Percentiles rank a stretch among this genome's conserved stretches.
These are phyloP conservation scores for Protomyces lactucae-debilis DNA, from an alignment of 1,139 yeast genomes.

Conservation along the genomic window DNA sequence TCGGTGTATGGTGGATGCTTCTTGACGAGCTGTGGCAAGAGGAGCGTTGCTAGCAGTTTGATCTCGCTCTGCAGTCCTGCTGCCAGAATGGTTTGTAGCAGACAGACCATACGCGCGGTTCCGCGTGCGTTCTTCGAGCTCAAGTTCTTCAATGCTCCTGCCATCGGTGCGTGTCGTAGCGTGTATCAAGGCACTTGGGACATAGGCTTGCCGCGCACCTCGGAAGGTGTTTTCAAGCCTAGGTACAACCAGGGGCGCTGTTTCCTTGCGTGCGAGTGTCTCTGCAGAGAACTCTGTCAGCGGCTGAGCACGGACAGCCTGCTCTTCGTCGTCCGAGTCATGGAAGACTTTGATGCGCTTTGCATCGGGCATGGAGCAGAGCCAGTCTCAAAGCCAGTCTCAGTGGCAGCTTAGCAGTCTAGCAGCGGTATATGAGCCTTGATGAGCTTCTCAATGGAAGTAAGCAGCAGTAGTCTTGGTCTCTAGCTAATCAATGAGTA, in stretches of 20 bases:
- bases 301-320: background rate
- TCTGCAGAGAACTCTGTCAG: constrained; percentile 12
- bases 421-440: background rate
- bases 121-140: constrained; percentile 7
- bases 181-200: background rate
- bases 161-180: background rate
- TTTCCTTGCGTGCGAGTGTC: background rate
- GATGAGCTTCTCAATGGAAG: constrained; percentile 47
- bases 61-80: background rate
- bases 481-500: too few species aligned
- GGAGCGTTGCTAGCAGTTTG: too few species aligned
- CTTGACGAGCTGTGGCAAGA: background rate
- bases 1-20: background rate
- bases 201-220: background rate
- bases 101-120: constrained; percentile 10
- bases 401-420: background rate
- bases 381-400: background rate
- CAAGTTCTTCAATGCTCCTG: constrained; percentile 5
- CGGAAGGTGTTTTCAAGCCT: constrained; percentile 8
- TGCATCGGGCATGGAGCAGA: background rate
- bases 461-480: constrained; percentile 59
- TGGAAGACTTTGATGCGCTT: constrained; percentile 3
- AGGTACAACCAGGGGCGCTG: constrained; percentile 1
- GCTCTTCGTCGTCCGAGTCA: constrained; percentile 16
- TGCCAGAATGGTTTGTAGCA: background rate